A percentile compares a stretch with the other conserved stretches of the same genome.
Conservation (phyloP, 1,284 basidiomycete species). For the Cutaneotrichosporon spelunceum region DNA sequence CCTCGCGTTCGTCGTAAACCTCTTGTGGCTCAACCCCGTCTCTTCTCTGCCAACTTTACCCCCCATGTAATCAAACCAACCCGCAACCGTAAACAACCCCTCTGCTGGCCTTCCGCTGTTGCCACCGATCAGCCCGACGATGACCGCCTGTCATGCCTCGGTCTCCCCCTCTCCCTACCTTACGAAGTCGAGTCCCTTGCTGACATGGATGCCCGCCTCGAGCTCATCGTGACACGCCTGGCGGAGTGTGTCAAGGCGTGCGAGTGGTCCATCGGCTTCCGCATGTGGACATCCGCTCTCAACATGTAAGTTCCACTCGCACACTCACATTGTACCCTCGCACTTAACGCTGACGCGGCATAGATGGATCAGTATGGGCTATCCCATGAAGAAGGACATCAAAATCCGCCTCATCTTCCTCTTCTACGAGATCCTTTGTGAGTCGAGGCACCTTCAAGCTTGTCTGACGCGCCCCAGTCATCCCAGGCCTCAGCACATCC, state of each 20-base stretch:
- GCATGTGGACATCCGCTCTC: conserved; percentile 74
- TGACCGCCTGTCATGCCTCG: conserved; percentile 42
- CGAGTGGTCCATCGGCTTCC: conserved; percentile 72
- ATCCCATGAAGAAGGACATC: conserved; percentile 76
- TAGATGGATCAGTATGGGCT: conserved; percentile 78
- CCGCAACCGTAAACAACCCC: not conserved
- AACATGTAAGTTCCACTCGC: conserved; percentile 59
- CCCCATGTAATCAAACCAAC: not conserved
- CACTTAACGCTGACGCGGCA: conserved; percentile 27
- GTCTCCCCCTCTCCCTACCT: conserved; percentile 58
- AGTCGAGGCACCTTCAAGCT: conserved; percentile 16
- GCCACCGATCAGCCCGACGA: conserved; percentile 38
- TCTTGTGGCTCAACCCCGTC: not conserved
- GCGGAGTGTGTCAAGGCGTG: conserved; percentile 71
- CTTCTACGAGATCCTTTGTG: conserved; percentile 63
- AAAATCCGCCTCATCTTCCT: conserved; percentile 73
- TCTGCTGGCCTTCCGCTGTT: conserved; percentile 18
- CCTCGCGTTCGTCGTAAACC: conserved; percentile 1
- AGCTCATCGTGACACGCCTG: conserved; percentile 65
- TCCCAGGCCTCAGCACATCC: conserved; percentile 55
- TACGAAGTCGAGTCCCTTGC: conserved; percentile 76
- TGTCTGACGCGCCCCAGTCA: conserved; percentile 48
- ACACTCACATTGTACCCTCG: not conserved
- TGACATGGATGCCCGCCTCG: conserved; percentile 74
- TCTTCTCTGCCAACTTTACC: not conserved